These are phyloP conservation scores for Corchorus olitorius DNA, from an alignment of 345 rosid species.

Conservation along the genomic window DNA sequence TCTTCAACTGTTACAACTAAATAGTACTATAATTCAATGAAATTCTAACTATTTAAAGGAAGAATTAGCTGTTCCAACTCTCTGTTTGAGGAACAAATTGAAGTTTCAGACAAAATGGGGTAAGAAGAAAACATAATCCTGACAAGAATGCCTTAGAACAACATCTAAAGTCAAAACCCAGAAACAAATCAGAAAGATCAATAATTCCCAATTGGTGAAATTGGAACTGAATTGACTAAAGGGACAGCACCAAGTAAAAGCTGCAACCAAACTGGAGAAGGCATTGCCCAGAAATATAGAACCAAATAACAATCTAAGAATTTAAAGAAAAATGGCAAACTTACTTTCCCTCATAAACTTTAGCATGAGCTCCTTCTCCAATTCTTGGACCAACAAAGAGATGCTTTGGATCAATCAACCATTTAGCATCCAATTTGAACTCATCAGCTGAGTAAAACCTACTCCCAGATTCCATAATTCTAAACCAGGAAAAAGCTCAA, in stretches of 20 bases:
- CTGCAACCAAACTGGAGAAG: background rate
- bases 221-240: background rate
- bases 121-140: background rate
- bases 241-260: background rate
- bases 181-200: slow-evolving; percentile 1
- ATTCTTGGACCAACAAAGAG: slow-evolving; percentile 94
- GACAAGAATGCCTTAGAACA: background rate
- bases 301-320: background rate
- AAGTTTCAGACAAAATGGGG: slow-evolving; percentile 5
- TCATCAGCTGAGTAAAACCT: slow-evolving; percentile 49
- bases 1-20: slow-evolving; percentile 6
- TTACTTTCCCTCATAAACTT: slow-evolving; percentile 98
- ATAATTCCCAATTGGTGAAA: background rate
- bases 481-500: slow-evolving; percentile 25
- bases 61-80: background rate
- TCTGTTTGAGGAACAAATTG: background rate
- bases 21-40: background rate
- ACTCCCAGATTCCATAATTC: slow-evolving; percentile 77
- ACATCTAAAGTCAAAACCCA: background rate
- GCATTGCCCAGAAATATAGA: background rate
- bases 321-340: slow-evolving; percentile 26
- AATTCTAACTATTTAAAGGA: background rate
- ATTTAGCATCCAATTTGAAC: slow-evolving; percentile 64
- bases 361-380: slow-evolving; percentile 99
- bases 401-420: slow-evolving; percentile 90